Base-by-base conservation (phyloP, 73 alveolate genomes). In the Effrenium voratum region DNA sequence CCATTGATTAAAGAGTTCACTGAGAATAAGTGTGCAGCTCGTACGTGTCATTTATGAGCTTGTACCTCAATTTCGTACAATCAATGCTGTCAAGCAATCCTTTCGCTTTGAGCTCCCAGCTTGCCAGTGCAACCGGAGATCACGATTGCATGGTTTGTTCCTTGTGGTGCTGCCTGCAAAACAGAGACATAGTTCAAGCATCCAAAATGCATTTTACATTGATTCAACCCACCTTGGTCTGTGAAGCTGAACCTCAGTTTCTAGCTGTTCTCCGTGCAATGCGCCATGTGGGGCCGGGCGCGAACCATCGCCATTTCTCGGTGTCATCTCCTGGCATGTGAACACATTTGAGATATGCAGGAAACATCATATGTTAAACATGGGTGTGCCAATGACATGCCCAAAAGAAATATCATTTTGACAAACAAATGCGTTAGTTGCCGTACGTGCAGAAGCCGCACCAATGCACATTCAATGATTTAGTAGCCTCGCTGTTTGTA, bases 71-170 rank as follows among this genome's bases (percentile, higher is more conserved):
- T 32, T 72, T 47, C 30, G 30, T 52, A 12, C 26, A 19, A 12
- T 8, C 8, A 19, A 52, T 19, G 19, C 8, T 19, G 26, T 52
- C 63, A 52, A 8, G 19, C 19, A 19, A 52, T 52, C 63, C 63
- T 52, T 34, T 41, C 68, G 30, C 68, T 28, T 36, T 5, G 77
- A n/a, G 44, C 43, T 66, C 79, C 79, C 79, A 13, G 68, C 96
- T 88, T 88, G 52, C 96, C 96, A 38, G 87, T 88, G 96, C 96
- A 88, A 32, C 96, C 96, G 26, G 86, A 88, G 96, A 88, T 63
- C 45, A 75, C 82, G 41, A 88, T 88, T 36, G 96, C 96, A 40
- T n/a, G 82, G 49, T 46, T 44, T 44, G 28, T 70, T 44, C 82
- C 32, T n/a, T 34, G 80, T 43, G n/a, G 1, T 0, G 46, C 2